These are phyloP conservation scores for Leccinum pellstonianum DNA, from an alignment of 768 basidiomycete species.

Conservation along the genomic window DNA sequence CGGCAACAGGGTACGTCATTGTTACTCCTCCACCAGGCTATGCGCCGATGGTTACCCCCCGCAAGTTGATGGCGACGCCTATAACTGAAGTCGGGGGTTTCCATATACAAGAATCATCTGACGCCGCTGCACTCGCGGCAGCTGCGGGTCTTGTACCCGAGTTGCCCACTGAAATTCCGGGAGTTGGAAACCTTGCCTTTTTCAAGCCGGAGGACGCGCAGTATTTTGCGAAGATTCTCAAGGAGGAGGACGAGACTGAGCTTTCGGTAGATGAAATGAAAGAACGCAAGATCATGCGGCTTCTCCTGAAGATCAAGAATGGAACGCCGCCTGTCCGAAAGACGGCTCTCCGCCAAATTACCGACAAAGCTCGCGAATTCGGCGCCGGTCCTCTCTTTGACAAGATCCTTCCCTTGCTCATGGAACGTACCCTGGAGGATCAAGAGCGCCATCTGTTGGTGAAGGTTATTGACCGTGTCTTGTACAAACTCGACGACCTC, in stretches of 20 bases:
- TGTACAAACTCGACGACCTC: conserved; percentile 98
- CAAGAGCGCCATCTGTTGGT: conserved; percentile 97
- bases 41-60: conserved; percentile 68
- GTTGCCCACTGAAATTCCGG: conserved; percentile 95
- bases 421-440: conserved; percentile 97
- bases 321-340: conserved; percentile 98
- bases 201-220: conserved; percentile 98
- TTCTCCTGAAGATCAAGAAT: conserved; percentile 98
- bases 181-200: conserved; percentile 95
- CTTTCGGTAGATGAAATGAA: conserved; percentile 97
- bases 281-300: conserved; percentile 98
- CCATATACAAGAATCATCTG: conserved; percentile 95
- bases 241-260: conserved; percentile 93
- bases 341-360: conserved; percentile 95
- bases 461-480: conserved; percentile 90
- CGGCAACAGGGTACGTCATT: conserved; percentile 81
- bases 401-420: conserved; percentile 95
- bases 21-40: conserved; percentile 95
- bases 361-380: conserved; percentile 98
- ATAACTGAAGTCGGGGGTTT: conserved; percentile 74
- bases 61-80: conserved; percentile 58
- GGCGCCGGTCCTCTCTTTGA: conserved; percentile 98
- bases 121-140: conserved; percentile 82
- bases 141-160: conserved; percentile 92
- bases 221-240: conserved; percentile 91